Base-by-base conservation (phyloP, 306 rosid species). In the Amphicarpaea edgeworthii region DNA sequence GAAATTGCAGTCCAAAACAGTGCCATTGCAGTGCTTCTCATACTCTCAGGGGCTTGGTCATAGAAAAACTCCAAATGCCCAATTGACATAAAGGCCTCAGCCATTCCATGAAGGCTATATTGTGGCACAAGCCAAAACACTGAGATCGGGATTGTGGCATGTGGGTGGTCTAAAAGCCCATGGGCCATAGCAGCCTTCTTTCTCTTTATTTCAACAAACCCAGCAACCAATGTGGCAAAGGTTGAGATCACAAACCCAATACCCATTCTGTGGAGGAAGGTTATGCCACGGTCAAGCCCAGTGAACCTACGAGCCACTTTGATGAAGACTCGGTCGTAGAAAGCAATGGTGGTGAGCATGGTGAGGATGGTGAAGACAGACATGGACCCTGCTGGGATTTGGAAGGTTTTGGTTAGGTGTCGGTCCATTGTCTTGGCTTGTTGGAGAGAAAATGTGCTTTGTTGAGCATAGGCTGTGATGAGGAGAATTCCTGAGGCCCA, bases 361-460 rank as follows among this genome's bases (percentile, higher is more conserved):
- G 91, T 57, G 72, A 72, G 24, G 6, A 65, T 51, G 70, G 90
- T 84, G 90, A 92, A 95, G 68, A 92, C 93, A 1, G 86, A 38
- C 99, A 95, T 95, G 26, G 99, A 95, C 34, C 91, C 99, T 2
- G 99, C 97, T 10, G 99, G 97, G 80, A 95, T 90, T 77, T 90
- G 63, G 73, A 95, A 95, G 77, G 90, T 82, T 5, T 72, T 73
- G 3, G 85, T 73, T 34, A 95, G 7, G 80, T 84, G 91, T 16
- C 99, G 72, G 81, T 95, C 64, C 99, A 95, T 95, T 53, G 96
- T 86, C 70, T 91, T 85, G 70, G 97, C 99, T 77, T 95, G 99
- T 26, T 75, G 85, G 30, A 95, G 93, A 0, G 97, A 89, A 83
- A 92, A 95, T 0, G 99, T 95, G 88, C 66, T 0, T 69, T 95